Conservation (phyloP, 2,329 filamentous ascomycete genomes). For the Xylariaceae sp. region DNA sequence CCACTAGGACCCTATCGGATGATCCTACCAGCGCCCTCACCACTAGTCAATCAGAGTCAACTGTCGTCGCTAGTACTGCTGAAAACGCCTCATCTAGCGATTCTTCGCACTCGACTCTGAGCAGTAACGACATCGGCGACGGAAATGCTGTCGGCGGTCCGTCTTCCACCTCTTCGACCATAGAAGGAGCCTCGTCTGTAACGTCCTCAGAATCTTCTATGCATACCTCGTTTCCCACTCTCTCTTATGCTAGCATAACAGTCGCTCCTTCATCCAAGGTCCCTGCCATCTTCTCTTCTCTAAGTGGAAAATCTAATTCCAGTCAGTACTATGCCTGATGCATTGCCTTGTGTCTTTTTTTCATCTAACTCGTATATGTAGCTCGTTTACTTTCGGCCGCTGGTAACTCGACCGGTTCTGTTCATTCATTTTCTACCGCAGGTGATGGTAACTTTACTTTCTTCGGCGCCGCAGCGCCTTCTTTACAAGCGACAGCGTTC, state of each 20-base stretch:
- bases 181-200: conserved; percentile 28
- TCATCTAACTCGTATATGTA: conserved; percentile 10
- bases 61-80: conserved; percentile 34
- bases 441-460: conserved; percentile 18
- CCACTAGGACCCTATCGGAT: conserved; percentile 40
- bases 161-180: conserved; percentile 19
- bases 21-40: conserved; percentile 25
- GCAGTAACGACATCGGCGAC: conserved; percentile 8
- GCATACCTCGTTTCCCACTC: conserved; percentile 31
- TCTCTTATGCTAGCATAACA: conserved; percentile 31
- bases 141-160: conserved; percentile 23
- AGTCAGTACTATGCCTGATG: conserved; percentile 14
- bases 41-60: conserved; percentile 21
- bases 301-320: conserved; percentile 29
- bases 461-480: conserved; percentile 9
- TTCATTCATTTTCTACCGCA: conserved; percentile 23
- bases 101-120: conserved; percentile 31
- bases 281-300: conserved; percentile 27
- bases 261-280: conserved; percentile 31
- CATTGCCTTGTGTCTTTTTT: not conserved
- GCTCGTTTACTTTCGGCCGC: conserved; percentile 21
- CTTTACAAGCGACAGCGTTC: not conserved
- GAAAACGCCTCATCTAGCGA: conserved; percentile 31
- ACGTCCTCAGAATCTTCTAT: conserved; percentile 31
- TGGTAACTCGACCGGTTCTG: conserved; percentile 23